Base-by-base conservation (phyloP, 139 green algal genomes). In the Gonium pectorale region DNA sequence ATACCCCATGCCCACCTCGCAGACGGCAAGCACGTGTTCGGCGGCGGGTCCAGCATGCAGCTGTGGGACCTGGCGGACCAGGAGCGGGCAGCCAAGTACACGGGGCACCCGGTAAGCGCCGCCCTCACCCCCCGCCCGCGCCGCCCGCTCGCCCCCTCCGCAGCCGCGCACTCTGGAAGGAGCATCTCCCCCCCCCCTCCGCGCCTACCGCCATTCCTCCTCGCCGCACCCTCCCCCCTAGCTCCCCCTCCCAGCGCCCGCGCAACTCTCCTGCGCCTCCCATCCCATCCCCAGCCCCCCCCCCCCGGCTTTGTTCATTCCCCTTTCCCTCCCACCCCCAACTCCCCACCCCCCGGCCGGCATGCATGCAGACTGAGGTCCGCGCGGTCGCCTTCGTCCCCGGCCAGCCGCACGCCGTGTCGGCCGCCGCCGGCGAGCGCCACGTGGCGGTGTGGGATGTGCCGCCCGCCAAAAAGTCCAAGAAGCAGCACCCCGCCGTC, bases 391-490 rank as follows among this genome's bases (percentile, higher is more conserved):
- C 77, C 1, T 95, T 94, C 60, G 74, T 86, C 1, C 90, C 92
- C 9, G 80, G 84, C 51, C 89, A 89, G 22, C 44, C 19, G 19
- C 72, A 92, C 78, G 92, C 91, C 2, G 78, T 94, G 29, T 94
- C 92, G 33, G 88, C 90, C 27, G 88, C 81, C 19, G 40, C 59
- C 11, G 89, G 90, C 8, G 93, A 96, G 86, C 87, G 90, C 0
- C 85, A 92, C 27, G 86, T 96, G 17, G 90, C 92, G 0, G 56
- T 96, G 2, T 96, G 93, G 93, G 52, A 85, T 29, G 86, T 84
- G 37, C 83, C 83, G 4, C 74, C 73, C 40, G 54, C 51, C 62
- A 88, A 87, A 46, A 88, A 87, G 51, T 66, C 86, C 7, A 90
- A 90, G 35, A 90, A 87, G 64, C 56, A 82, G 71, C 86, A 90